Conservation (phyloP, 768 basidiomycete species). For the Leucocoprinus birnbaumii region DNA sequence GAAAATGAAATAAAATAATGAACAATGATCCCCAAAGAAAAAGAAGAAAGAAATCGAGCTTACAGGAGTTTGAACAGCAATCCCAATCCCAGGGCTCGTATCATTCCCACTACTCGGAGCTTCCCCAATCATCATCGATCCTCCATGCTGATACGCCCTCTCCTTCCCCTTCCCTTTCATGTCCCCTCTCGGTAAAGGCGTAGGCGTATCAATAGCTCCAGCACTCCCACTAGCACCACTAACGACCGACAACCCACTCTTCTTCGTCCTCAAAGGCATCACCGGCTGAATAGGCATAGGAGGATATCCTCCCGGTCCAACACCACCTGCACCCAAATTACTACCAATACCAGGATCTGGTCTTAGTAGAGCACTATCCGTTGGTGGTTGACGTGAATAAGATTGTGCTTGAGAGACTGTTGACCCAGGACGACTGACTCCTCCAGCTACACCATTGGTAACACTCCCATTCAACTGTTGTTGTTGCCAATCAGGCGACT, state of each 20-base stretch:
- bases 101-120: constrained; percentile 2
- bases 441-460: too few species aligned
- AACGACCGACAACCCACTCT: not conserved
- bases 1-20: not conserved
- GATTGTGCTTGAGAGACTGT: not conserved
- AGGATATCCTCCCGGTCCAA: not conserved
- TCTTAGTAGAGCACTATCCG: not conserved
- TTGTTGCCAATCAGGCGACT: constrained; percentile 5
- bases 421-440: too few species aligned
- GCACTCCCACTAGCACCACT: not conserved
- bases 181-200: constrained; percentile 3
- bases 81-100: constrained; percentile 8
- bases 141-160: not conserved
- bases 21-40: not conserved
- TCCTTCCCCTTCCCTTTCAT: constrained; percentile 9
- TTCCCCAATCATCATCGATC: not conserved
- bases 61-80: constrained; percentile 8
- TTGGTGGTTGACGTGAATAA: not conserved
- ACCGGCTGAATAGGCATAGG: too few species aligned
- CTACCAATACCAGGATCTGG: not conserved
- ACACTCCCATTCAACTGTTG: too few species aligned
- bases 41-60: not conserved
- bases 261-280: constrained; percentile 1
- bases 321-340: not conserved
- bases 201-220: constrained; percentile 4